Percentiles rank a stretch among this genome's conserved stretches.
phyloP scores from a whole-genome alignment of 345 rosid genomes.

The Hibiscus trionum region DNA sequence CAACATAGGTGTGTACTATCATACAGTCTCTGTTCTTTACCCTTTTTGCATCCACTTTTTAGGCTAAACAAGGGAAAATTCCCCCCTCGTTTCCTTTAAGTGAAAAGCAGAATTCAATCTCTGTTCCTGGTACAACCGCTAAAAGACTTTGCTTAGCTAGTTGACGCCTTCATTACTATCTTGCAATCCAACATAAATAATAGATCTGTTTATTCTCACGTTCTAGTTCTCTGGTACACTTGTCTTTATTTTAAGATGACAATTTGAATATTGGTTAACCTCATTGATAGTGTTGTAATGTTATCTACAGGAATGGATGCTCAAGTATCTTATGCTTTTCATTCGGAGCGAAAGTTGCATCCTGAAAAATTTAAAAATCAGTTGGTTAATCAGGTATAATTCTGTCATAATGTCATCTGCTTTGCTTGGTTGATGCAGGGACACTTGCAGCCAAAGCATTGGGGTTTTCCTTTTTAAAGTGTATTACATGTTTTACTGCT shows the following conservation, averaged over 20 bases:
- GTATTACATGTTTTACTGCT: background rate
- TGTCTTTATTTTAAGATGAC: background rate
- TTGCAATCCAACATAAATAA: background rate
- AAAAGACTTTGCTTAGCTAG: background rate
- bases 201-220: background rate
- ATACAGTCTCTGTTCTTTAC: background rate
- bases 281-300: background rate
- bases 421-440: background rate
- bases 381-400: slow-evolving; percentile 80
- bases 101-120: background rate
- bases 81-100: background rate
- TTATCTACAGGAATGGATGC: slow-evolving; percentile 85
- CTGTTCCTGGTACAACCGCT: background rate
- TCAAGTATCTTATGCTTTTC: slow-evolving; percentile 84
- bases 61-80: background rate
- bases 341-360: slow-evolving; percentile 68
- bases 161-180: background rate
- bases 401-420: background rate
- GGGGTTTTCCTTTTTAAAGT: background rate
- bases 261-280: background rate
- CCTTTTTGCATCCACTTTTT: background rate
- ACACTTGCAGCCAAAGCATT: background rate
- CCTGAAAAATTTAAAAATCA: slow-evolving; percentile 91
- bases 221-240: background rate
- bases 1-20: background rate